A percentile compares a stretch with the other conserved stretches of the same genome.
phyloP scores from a whole-genome alignment of 495 filamentous ascomycete species.

The Xylaria intraflava region DNA sequence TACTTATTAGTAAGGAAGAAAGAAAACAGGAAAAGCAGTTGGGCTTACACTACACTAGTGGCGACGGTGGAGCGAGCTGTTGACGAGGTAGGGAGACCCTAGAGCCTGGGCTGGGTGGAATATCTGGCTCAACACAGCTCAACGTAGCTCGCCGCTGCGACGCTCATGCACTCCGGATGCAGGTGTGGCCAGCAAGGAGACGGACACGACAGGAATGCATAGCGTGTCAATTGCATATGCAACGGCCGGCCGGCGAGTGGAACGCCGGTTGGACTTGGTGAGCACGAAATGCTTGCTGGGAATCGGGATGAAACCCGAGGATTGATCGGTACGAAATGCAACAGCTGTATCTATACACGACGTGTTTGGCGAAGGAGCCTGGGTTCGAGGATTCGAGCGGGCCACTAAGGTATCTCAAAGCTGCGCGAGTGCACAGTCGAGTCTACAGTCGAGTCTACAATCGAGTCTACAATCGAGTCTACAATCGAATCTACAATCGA shows the following conservation, averaged over 20 bases:
- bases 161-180: slow-evolving; percentile 29
- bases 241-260: slow-evolving; percentile 26
- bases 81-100: neutral
- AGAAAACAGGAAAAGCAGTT: slow-evolving; percentile 5
- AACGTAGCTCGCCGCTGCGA: slow-evolving; percentile 10
- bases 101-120: neutral
- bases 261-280: slow-evolving; percentile 9
- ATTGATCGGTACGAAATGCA: slow-evolving; percentile 12
- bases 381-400: slow-evolving; percentile 22
- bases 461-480: neutral
- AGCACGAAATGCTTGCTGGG: slow-evolving; percentile 3
- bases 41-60: slow-evolving; percentile 13
- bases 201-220: slow-evolving; percentile 28
- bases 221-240: slow-evolving; percentile 25
- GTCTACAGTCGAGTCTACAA: neutral
- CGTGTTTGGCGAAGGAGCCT: slow-evolving; percentile 22
- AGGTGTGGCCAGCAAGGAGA: slow-evolving; percentile 28
- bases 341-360: slow-evolving; percentile 7
- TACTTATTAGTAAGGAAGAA: neutral
- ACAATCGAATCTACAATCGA: neutral
- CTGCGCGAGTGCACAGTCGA: slow-evolving; percentile 13
- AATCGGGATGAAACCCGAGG: neutral
- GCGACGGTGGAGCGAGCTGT: slow-evolving; percentile 9
- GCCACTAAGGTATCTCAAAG: slow-evolving; percentile 19
- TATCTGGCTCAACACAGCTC: slow-evolving; percentile 11